phyloP scores from a whole-genome alignment of 1,139 yeast species.

The Saccharomyces pastorianus region DNA sequence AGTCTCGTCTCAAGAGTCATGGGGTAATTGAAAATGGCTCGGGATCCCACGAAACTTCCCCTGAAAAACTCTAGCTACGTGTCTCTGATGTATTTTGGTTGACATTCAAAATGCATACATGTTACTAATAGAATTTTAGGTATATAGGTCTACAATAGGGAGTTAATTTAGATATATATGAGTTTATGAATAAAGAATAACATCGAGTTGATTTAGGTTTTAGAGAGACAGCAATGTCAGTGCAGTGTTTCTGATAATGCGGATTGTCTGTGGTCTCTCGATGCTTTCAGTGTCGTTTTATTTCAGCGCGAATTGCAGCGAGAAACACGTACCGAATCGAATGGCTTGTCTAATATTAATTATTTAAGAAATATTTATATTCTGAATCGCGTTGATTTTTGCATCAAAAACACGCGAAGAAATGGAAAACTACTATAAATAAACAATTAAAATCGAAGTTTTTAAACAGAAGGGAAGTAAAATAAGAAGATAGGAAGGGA shows the following conservation, averaged over 20 bases:
- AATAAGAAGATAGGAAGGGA: not conserved
- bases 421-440: not conserved
- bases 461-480: not conserved
- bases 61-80: not conserved
- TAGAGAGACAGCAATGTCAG: too few species aligned
- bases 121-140: too few species aligned
- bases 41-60: too few species aligned
- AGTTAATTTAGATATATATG: not conserved
- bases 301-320: not conserved
- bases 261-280: too few species aligned
- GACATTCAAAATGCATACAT: too few species aligned
- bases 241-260: too few species aligned
- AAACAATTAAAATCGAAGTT: not conserved
- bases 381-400: not conserved
- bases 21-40: conserved; percentile 4
- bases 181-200: not conserved
- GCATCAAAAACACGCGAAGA: not conserved
- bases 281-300: not conserved
- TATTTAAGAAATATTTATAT: not conserved
- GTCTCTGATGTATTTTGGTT: too few species aligned
- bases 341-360: too few species aligned
- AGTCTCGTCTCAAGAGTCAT: conserved; percentile 28
- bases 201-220: not conserved
- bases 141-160: too few species aligned
- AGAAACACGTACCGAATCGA: too few species aligned